Percentiles rank a stretch among this genome's conserved stretches.
These are phyloP conservation scores for Primulina eburnea DNA, from an alignment of 257 asterid species.

Conservation along the genomic window DNA sequence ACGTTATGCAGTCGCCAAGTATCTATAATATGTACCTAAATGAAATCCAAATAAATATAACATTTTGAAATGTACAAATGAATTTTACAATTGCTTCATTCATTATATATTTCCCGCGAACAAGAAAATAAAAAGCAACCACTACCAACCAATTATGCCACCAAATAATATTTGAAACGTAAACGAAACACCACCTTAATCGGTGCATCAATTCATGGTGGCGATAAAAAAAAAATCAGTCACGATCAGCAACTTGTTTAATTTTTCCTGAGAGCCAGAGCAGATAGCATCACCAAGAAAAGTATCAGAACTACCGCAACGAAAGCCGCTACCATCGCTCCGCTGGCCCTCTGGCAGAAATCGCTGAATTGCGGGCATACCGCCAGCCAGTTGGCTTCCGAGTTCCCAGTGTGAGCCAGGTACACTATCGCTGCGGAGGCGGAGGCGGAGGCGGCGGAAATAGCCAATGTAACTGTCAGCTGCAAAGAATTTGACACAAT, in stretches of 20 bases:
- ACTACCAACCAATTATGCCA: not conserved
- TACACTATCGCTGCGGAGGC: conserved; percentile 78
- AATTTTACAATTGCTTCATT: not conserved
- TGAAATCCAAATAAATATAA: not conserved
- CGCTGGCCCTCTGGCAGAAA: conserved; percentile 66
- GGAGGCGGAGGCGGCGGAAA: conserved; percentile 63
- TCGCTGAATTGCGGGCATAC: conserved; percentile 72
- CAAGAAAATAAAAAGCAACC: not conserved
- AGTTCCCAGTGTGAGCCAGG: conserved; percentile 73
- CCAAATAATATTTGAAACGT: too few species aligned
- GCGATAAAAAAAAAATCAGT: too few species aligned
- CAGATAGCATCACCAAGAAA: conserved; percentile 48
- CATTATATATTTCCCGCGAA: not conserved
- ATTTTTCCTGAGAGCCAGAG: conserved; percentile 44
- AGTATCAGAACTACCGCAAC: conserved; percentile 41
- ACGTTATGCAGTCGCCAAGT: too few species aligned
- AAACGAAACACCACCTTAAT: not conserved
- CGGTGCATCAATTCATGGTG: not conserved
- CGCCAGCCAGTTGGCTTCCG: conserved; percentile 77
- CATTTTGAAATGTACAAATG: not conserved
- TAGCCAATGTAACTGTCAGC: conserved; percentile 55
- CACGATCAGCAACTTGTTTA: not conserved
- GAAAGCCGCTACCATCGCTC: conserved; percentile 71
- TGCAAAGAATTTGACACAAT: conserved; percentile 21
- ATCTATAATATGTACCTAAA: too few species aligned